A percentile compares a stretch with the other conserved stretches of the same genome.
Evolutionary conservation across 1,284 basidiomycete species (phyloP).

Genomic region (Naganishia albida): DNA sequence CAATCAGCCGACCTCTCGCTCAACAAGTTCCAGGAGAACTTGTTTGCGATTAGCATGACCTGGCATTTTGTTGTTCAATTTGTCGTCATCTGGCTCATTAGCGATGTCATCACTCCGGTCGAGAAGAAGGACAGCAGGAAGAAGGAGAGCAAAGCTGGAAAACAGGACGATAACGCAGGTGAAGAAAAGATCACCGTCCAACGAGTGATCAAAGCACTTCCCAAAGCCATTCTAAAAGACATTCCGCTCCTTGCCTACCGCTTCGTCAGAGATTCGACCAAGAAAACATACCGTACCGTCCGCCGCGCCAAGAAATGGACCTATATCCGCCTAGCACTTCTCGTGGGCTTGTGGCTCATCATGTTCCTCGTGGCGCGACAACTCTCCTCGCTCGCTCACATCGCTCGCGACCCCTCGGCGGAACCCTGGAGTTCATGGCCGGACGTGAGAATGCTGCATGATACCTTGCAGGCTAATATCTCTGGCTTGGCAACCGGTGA

Average conservation of each 20-base stretch:
- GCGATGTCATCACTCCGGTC: not conserved
- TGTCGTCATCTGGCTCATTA: conserved; percentile 5
- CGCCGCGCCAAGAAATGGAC: conserved; percentile 20
- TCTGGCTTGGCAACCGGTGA: not conserved
- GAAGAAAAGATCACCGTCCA: not conserved
- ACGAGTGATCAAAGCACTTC: not conserved
- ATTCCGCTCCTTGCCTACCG: not conserved
- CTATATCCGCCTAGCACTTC: conserved; percentile 1
- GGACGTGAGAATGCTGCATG: conserved; percentile 8
- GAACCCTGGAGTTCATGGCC: conserved; percentile 12
- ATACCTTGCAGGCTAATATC: conserved; percentile 2
- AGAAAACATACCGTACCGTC: not conserved
- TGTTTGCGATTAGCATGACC: conserved; percentile 2
- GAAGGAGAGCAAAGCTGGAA: not conserved
- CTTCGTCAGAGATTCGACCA: not conserved
- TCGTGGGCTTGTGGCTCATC: conserved; percentile 4
- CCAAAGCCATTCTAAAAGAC: too few relatives aligned
- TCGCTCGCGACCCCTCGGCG: not conserved
- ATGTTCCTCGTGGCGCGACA: conserved; percentile 12
- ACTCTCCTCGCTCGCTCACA: conserved; percentile 16
- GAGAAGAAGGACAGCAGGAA: not conserved
- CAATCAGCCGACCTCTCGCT: not conserved
- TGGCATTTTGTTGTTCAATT: conserved; percentile 17
- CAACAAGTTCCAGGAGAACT: not conserved
- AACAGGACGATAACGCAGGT: not conserved